A percentile compares a stretch with the other conserved stretches of the same genome.
phyloP scores from a whole-genome alignment of 2,329 filamentous ascomycete genomes.

The Aureobasidium mangrovei region DNA sequence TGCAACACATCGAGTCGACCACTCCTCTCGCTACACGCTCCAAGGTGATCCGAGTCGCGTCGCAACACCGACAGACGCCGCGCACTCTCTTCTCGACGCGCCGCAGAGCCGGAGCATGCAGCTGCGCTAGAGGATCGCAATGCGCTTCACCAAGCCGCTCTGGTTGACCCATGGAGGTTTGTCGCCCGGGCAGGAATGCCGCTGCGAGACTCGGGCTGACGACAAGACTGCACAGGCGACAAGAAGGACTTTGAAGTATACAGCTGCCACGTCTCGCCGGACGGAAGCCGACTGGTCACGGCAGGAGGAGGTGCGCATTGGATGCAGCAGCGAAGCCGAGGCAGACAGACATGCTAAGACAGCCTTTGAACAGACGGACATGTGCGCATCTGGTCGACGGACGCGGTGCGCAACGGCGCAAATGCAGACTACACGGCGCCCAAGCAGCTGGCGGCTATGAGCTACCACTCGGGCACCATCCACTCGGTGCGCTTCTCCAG shows the following conservation, averaged over 20 bases:
- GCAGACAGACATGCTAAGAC: slow-evolving; percentile 9
- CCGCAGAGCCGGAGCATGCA: slow-evolving; percentile 6
- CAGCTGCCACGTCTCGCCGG: slow-evolving; percentile 92
- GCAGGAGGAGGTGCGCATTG: slow-evolving; percentile 70
- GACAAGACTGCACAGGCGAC: slow-evolving; percentile 52
- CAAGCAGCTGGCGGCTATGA: slow-evolving; percentile 94
- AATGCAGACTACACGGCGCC: slow-evolving; percentile 65
- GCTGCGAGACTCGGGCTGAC: background rate
- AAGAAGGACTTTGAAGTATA: slow-evolving; percentile 98
- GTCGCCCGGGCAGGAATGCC: slow-evolving; percentile 17
- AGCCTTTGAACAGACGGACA: slow-evolving; percentile 61
- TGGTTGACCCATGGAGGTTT: slow-evolving; percentile 90
- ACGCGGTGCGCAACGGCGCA: slow-evolving; percentile 76
- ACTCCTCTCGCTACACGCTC: background rate
- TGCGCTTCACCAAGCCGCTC: slow-evolving; percentile 75
- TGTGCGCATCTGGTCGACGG: slow-evolving; percentile 95
- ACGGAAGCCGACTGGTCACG: slow-evolving; percentile 84
- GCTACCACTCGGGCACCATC: slow-evolving; percentile 94
- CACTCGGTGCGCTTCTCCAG: slow-evolving; percentile 95
- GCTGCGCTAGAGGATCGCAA: slow-evolving; percentile 19
- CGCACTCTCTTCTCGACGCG: background rate
- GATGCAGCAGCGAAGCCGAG: background rate
- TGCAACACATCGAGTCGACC: background rate
- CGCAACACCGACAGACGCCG: background rate
- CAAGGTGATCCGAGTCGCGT: background rate